Evolutionary conservation across 176 grass and related monocot species (phyloP).

Genomic region (Triticum timopheevii): DNA sequence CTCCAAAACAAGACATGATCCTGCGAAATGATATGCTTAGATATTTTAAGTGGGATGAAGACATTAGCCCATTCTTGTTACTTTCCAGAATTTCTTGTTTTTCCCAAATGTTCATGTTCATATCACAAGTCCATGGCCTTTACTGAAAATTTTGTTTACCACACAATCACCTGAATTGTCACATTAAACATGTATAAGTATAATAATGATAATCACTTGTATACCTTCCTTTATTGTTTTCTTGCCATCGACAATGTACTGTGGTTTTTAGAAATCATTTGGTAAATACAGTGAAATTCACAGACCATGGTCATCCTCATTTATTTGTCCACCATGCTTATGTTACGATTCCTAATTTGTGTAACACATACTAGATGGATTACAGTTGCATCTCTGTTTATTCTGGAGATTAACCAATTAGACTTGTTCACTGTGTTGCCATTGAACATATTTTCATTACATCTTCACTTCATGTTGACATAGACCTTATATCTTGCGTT

Average conservation of each 20-base stretch:
- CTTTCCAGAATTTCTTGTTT: not conserved
- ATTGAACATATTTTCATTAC: not conserved
- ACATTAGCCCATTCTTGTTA: conserved; percentile 7
- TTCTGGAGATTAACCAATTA: conserved; percentile 5
- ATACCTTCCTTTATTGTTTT: conserved; percentile 21
- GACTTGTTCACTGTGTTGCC: conserved; percentile 9
- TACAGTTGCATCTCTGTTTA: conserved; percentile 22
- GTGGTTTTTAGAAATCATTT: conserved; percentile 22
- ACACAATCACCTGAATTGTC: not conserved
- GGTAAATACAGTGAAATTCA: not conserved
- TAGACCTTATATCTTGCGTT: conserved; percentile 24
- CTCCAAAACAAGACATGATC: conserved; percentile 16
- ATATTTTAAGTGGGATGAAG: conserved; percentile 16
- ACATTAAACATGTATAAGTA: not conserved
- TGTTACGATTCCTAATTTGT: not conserved
- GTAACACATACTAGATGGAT: not conserved
- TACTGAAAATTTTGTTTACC: not conserved
- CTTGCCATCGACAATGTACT: not conserved
- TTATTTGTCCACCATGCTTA: not conserved
- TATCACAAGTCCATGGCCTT: not conserved
- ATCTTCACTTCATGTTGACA: conserved; percentile 16
- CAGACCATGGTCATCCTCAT: not conserved
- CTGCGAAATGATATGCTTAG: conserved; percentile 17
- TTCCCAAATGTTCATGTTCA: not conserved
- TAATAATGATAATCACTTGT: not conserved